Base-by-base conservation (phyloP, 768 basidiomycete genomes). In the Infundibulicybe gibba region DNA sequence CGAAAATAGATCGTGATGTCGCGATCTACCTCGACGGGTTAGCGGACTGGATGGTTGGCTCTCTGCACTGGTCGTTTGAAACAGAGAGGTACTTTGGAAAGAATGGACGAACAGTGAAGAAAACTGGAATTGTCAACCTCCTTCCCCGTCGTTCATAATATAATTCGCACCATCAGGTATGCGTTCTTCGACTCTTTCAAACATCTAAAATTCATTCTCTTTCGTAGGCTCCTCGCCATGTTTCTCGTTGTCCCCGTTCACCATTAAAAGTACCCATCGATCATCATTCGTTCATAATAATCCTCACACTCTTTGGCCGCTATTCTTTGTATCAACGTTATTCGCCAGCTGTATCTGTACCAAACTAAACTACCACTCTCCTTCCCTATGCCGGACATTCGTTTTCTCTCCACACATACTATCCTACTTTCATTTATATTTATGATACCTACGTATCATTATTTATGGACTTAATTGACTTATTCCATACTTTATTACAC, bases 31-130 rank as follows among this genome's bases (percentile, higher is more conserved):
- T 83, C 48, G 66, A 77, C 17, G 87, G 88, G 4, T 69, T 90
- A 38, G 83, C 77, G n/a, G 71, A 86, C 60, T 90, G 87, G 87
- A 86, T 90, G 49, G 80, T 83, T 21, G 85, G 86, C 21, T 83
- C 80, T 39, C 59, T 88, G 17, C 81, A 86, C 58, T 90, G 88
- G 88, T 87, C 76, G 20, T 90, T 88, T 57, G 80, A 87, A 56
- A 76, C 79, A 11, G 81, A 81, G 61, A 65, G 87, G 40, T 90
- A 90, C 63, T 90, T 90, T 60, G 82, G 80, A 25, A 79, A 75
- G 57, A 57, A 53, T 1, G 87, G 84, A 11, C 65, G 54, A 32
- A 62, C 72, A 45, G 72, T 87, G 46, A 87, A 84, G 67, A 64
- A 61, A 25, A 72, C 67, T 11, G 74, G 81, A 30, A 56, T 76